Evolutionary conservation across 106 monocot genomes (phyloP).

Genomic region (Apostasia ramifera): DNA sequence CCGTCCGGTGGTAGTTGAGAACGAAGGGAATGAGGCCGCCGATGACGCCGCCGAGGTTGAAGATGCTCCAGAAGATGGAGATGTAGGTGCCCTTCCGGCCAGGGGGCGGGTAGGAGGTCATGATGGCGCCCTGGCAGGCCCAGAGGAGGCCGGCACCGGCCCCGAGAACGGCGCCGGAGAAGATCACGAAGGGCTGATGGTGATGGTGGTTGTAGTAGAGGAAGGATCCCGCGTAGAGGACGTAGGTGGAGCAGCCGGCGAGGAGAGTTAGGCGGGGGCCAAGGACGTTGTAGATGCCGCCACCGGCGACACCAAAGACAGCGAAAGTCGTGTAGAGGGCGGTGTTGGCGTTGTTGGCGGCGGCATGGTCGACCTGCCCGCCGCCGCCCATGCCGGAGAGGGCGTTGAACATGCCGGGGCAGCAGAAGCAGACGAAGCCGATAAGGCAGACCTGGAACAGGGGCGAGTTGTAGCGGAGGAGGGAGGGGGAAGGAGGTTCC

Average conservation of each 20-base stretch:
- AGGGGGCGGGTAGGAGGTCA: constrained; percentile 79
- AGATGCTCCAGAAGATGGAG: constrained; percentile 86
- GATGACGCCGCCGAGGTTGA: constrained; percentile 92
- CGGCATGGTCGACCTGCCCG: constrained; percentile 45
- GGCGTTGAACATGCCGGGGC: constrained; percentile 99
- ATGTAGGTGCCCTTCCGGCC: constrained; percentile 67
- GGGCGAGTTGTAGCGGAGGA: constrained; percentile 62
- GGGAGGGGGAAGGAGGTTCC: neutral
- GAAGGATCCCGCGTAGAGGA: constrained; percentile 86
- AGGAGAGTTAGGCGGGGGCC: constrained; percentile 87
- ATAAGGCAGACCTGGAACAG: constrained; percentile 80
- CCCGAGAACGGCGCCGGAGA: constrained; percentile 77
- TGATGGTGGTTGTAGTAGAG: constrained; percentile 83
- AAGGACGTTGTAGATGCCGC: constrained; percentile 82
- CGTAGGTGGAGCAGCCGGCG: constrained; percentile 74
- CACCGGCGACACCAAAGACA: constrained; percentile 82
- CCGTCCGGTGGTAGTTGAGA: constrained; percentile 61
- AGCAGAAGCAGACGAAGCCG: constrained; percentile 96
- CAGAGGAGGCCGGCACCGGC: constrained; percentile 83
- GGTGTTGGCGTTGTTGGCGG: constrained; percentile 94
- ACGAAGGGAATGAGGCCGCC: constrained; percentile 90
- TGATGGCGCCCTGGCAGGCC: constrained; percentile 86
- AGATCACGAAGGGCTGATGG: constrained; percentile 54
- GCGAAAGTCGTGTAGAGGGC: constrained; percentile 90
- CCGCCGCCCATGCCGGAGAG: constrained; percentile 91